Evolutionary conservation across 2,329 filamentous ascomycete genomes (phyloP), one percentile per base, ranked within the genome.

Genomic region (Penicillium sp.): DNA sequence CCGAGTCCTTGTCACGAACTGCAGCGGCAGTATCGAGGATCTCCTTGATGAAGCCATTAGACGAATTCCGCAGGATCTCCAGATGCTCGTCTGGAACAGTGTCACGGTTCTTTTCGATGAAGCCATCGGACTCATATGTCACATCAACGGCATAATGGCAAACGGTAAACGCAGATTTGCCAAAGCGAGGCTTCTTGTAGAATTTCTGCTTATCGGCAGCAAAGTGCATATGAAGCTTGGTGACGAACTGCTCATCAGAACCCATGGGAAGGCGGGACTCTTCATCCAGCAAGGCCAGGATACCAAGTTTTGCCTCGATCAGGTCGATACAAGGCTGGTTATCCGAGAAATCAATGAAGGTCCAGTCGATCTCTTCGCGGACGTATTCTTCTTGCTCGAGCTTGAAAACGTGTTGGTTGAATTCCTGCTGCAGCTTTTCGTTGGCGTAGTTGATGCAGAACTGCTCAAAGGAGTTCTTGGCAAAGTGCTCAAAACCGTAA

Each of bases 391-490:
- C 93, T 68, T 98, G 93, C 69, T 98, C 93, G 18, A 98, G 80
- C 71, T 97, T 96, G 80, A 98, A 98, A 28, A 98, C 93, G 64
- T 98, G 93, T 67, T 94, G 89, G 72, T 98, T 98, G 77, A 98
- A 98, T 68, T 97, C 91, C 69, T 98, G 93, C 68, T 98, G 93
- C 44, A 98, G 76, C 73, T 98, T 98, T 72, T 98, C 93, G 70
- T 98, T 98, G 71, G 93, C 93, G 64, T 98, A 98, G 72, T 98
- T 98, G 80, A 98, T 98, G 73, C 93, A 98, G 72, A 98, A 98
- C 69, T 98, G 93, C 69, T 98, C 93, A 62, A 98, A 98, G 0
- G 93, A 98, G 74, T 98, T 98, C 77, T 96, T 97, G 52, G 93
- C 91, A 64, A 98, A 98, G 72, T 97, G 93, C 70, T 98, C 93